phyloP scores from a whole-genome alignment of 2,329 filamentous ascomycete species.

The Aspergillus sclerotialis region DNA sequence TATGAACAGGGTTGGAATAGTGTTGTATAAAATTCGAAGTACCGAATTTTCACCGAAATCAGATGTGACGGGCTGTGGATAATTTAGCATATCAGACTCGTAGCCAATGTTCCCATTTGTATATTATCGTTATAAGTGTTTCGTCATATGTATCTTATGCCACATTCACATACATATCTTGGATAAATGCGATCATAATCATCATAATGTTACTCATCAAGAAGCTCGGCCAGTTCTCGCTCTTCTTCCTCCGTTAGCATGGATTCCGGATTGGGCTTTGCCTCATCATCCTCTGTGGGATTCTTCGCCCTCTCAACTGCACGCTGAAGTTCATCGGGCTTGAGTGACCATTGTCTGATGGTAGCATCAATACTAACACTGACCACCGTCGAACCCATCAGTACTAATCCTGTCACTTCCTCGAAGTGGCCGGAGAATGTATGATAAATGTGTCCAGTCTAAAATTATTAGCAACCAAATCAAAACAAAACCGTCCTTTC shows the following conservation, averaged over 20 bases:
- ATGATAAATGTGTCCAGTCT: constrained; percentile 66
- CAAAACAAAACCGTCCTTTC: background rate
- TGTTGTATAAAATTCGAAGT: too few species aligned
- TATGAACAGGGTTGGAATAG: too few species aligned
- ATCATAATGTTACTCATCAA: constrained; percentile 53
- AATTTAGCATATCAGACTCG: too few species aligned
- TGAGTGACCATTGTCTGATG: constrained; percentile 73
- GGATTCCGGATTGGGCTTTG: constrained; percentile 42
- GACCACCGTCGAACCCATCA: constrained; percentile 55
- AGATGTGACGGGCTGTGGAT: too few species aligned
- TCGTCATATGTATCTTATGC: too few species aligned
- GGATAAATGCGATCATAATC: background rate
- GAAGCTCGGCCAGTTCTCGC: constrained; percentile 80
- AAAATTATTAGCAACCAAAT: constrained; percentile 29
- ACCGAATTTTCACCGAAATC: too few species aligned
- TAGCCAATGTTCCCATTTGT: too few species aligned
- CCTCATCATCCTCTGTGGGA: constrained; percentile 40
- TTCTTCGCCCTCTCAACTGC: constrained; percentile 45
- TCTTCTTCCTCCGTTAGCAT: constrained; percentile 82
- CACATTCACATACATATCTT: too few species aligned
- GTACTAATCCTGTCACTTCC: constrained; percentile 74
- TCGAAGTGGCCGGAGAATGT: constrained; percentile 80
- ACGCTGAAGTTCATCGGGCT: constrained; percentile 52
- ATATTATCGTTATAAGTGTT: too few species aligned
- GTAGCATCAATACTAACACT: constrained; percentile 90